Conservation (phyloP, 2,329 filamentous ascomycete species). For the Fulvia fulva region DNA sequence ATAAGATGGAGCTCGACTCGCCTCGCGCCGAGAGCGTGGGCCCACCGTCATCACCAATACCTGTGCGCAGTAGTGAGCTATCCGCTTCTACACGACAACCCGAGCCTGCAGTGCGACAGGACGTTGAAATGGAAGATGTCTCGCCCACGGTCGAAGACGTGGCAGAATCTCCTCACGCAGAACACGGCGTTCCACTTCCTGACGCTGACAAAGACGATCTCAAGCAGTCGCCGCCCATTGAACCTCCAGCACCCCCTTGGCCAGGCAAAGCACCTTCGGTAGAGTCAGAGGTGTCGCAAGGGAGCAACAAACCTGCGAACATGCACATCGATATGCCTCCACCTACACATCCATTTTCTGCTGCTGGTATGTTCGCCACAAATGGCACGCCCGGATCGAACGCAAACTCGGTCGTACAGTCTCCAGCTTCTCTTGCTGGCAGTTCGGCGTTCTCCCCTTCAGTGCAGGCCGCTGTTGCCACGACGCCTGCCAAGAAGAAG, state of each 20-base stretch:
- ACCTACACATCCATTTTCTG: constrained; percentile 23
- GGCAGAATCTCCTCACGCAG: not conserved
- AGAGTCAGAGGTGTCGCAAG: constrained; percentile 7
- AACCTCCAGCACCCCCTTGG: constrained; percentile 12
- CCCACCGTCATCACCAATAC: constrained; percentile 2
- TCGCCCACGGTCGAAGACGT: constrained; percentile 7
- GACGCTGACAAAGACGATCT: not conserved
- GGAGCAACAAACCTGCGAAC: constrained; percentile 17
- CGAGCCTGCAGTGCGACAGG: constrained; percentile 7
- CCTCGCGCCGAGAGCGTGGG: not conserved
- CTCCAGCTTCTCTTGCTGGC: constrained; percentile 24
- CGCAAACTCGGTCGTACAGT: constrained; percentile 19
- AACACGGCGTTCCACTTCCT: not conserved
- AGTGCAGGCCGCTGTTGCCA: constrained; percentile 40
- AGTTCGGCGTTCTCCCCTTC: constrained; percentile 33
- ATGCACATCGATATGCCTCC: constrained; percentile 35
- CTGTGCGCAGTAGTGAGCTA: constrained; percentile 1
- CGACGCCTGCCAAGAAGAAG: constrained; percentile 46
- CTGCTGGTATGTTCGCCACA: constrained; percentile 22
- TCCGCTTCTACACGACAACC: not conserved
- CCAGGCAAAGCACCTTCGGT: constrained; percentile 2
- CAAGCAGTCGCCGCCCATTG: constrained; percentile 4
- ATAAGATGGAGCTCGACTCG: constrained; percentile 22
- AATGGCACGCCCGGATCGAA: constrained; percentile 8
- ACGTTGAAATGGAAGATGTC: constrained; percentile 22